Evolutionary conservation across 2,329 filamentous ascomycete genomes (phyloP), one percentile per base, ranked within the genome.

Genomic region (Colletotrichum ledebouriae): DNA sequence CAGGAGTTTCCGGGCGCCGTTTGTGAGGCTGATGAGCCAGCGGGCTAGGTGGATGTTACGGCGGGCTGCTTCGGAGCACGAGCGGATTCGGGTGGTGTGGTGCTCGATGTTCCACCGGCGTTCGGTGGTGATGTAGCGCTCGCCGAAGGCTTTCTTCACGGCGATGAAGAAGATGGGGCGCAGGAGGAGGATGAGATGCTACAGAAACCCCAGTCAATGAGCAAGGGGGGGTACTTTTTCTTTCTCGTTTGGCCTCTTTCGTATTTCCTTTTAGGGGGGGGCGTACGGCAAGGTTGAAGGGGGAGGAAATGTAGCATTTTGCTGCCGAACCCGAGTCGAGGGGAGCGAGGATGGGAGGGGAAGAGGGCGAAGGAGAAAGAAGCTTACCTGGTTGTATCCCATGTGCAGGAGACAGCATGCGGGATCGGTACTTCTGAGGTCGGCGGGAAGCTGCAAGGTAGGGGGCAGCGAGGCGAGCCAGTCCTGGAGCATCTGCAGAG

Each of bases 131-230:
- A 79, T 74, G 15, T 80, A 76, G 33, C 79, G 77, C 67, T 81
- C 81, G 22, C 80, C 82, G 17, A 85, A 80, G 11, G 80, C 78
- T 63, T 79, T 83, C 72, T 84, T 84, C 29, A 85, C 82, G 2
- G 82, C 79, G 6, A 79, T 76, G 50, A 86, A 80, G 71, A 86
- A 82, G 15, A 83, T 77, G 3, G 85, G 84, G 0, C 84, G 82
- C 33, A 84, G 77, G 11, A 83, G 78, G 13, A 86, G 76, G 53
- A 86, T 82, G n/a, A 84, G 70, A 15, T 86, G 79, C 80, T 86
- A 76, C 20, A 39, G 15, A n/a, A 25, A n/a, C 11, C 20, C n/a
- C 29, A 11, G n/a, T 44, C 4, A 17, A 34, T 59, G 5, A 59
- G 58, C 44, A 55, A 37, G 34, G 50, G 25, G 29, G 29, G 33